Evolutionary conservation across 164 flowering plant genomes (phyloP).

Genomic region (Cinnamomum chago): DNA sequence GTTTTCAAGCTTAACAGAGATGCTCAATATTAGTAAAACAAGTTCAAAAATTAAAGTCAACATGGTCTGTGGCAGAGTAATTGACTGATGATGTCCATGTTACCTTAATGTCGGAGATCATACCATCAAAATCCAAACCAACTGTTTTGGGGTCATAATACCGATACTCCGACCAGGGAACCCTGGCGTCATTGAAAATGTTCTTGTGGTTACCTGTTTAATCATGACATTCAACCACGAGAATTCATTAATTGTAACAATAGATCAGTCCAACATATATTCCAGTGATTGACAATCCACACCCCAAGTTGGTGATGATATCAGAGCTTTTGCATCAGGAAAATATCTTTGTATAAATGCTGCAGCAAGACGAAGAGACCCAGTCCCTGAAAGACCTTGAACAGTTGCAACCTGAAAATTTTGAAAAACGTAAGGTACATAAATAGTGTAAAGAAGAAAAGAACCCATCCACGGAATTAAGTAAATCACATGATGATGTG

Average conservation of each 20-base stretch:
- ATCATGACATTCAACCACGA: constrained; percentile 10
- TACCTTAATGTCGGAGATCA: constrained; percentile 95
- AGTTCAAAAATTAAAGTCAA: too few species aligned
- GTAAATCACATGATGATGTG: background rate
- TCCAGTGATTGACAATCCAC: constrained; percentile 18
- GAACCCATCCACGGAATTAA: background rate
- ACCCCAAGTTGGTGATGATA: constrained; percentile 99
- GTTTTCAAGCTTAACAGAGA: too few species aligned
- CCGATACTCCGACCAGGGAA: constrained; percentile 96
- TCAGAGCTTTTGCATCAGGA: constrained; percentile 81
- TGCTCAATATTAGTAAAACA: too few species aligned
- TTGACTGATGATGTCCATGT: background rate
- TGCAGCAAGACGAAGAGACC: constrained; percentile 95
- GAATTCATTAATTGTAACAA: constrained; percentile 6
- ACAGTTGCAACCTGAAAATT: constrained; percentile 79
- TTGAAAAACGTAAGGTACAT: background rate
- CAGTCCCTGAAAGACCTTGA: constrained; percentile 99
- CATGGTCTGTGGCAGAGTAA: background rate
- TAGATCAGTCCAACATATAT: constrained; percentile 2
- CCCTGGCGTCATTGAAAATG: constrained; percentile 94
- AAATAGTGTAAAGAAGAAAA: background rate
- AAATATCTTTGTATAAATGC: constrained; percentile 90
- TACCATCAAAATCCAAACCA: constrained; percentile 96
- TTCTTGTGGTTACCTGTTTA: constrained; percentile 94
- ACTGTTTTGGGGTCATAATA: constrained; percentile 95